Evolutionary conservation across 768 basidiomycete species (phyloP).

Genomic region (Boletus patriciae): DNA sequence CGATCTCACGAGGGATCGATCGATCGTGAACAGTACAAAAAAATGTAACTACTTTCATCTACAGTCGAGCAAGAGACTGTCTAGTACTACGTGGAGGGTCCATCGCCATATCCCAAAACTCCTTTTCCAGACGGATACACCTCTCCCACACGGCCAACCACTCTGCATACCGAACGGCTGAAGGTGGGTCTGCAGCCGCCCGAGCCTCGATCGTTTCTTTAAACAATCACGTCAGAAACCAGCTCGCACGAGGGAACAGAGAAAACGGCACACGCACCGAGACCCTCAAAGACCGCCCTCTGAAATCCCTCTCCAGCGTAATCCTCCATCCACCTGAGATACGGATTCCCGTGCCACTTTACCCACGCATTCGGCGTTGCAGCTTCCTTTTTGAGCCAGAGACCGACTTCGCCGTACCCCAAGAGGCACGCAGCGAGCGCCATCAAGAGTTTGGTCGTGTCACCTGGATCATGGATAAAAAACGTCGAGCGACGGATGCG

Average conservation of each 20-base stretch:
- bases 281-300: conserved; percentile 64
- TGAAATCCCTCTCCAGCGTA: conserved; percentile 76
- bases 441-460: conserved; percentile 70
- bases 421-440: conserved; percentile 83
- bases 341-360: conserved; percentile 66
- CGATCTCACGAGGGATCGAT: too few relatives aligned
- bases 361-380: conserved; percentile 49
- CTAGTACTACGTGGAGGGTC: conserved; percentile 1
- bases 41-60: too few relatives aligned
- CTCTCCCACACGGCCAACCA: conserved; percentile 74
- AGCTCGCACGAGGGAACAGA: neutral
- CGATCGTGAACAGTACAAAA: too few relatives aligned
- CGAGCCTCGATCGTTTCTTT: conserved; percentile 73
- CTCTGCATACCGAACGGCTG: conserved; percentile 54
- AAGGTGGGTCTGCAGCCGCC: conserved; percentile 63
- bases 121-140: conserved; percentile 75
- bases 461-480: conserved; percentile 48
- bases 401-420: conserved; percentile 90
- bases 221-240: neutral
- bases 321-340: conserved; percentile 74
- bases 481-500: neutral
- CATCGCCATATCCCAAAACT: conserved; percentile 83
- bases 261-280: conserved; percentile 51
- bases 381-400: conserved; percentile 71
- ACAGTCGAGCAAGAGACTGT: too few relatives aligned